These are phyloP conservation scores for Coelastrella sp. DNA, from an alignment of 139 green algal species.

Conservation along the genomic window DNA sequence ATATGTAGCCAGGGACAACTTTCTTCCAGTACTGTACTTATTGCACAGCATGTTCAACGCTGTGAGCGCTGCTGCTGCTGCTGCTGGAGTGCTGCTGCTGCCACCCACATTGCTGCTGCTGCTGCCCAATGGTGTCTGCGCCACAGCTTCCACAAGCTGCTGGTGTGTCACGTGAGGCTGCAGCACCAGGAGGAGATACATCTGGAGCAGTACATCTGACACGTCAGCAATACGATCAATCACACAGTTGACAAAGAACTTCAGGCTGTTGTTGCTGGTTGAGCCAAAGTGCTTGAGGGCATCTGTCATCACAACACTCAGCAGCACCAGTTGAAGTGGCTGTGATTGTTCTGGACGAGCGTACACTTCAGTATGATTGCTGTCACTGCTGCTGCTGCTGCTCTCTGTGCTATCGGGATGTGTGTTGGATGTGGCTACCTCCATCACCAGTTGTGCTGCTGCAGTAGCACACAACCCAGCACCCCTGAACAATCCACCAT, in stretches of 20 bases:
- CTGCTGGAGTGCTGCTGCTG: background rate
- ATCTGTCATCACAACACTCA: background rate
- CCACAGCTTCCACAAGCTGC: background rate
- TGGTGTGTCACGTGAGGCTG: constrained; percentile 21
- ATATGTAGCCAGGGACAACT: constrained; percentile 1
- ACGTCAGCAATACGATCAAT: background rate
- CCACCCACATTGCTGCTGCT: background rate
- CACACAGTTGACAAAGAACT: background rate
- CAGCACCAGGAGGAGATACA: constrained; percentile 20
- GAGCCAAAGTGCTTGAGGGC: background rate
- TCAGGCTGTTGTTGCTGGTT: constrained; percentile 1
- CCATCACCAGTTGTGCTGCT: constrained; percentile 16
- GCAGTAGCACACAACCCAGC: constrained; percentile 1
- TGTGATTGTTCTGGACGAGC: no score
- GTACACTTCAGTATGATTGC: no score
- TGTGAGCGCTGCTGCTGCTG: background rate
- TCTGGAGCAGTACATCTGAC: background rate
- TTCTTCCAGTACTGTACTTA: background rate
- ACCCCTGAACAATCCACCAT: background rate
- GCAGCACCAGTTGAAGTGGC: constrained; percentile 4
- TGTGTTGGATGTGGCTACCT: background rate
- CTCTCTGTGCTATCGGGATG: background rate
- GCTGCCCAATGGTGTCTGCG: background rate
- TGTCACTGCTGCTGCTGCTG: background rate
- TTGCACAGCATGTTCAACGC: constrained; percentile 13